Percentiles rank a stretch among this genome's conserved stretches.
phyloP scores from a whole-genome alignment of 2,329 filamentous ascomycete genomes.

The Fusarium hostae region DNA sequence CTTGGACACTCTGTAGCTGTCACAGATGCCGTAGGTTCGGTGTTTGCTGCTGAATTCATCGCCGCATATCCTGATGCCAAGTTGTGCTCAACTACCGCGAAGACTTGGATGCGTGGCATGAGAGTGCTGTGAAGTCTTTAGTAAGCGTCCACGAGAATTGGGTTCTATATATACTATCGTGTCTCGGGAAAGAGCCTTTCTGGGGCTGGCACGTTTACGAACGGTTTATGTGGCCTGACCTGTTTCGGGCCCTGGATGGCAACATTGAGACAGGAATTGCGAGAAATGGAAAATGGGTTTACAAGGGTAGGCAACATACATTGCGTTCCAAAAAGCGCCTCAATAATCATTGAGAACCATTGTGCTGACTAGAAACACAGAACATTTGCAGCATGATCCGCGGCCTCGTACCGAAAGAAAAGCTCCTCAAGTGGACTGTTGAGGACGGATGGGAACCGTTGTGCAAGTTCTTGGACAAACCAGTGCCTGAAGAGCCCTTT shows the following conservation, averaged over 20 bases:
- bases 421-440: constrained; percentile 20
- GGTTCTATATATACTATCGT: neutral
- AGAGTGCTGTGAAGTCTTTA: constrained; percentile 22
- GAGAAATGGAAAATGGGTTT: constrained; percentile 10
- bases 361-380: neutral
- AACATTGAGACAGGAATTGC: neutral
- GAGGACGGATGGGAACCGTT: constrained; percentile 21
- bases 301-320: neutral
- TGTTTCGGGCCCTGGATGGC: constrained; percentile 6
- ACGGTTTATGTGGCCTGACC: constrained; percentile 4
- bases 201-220: constrained; percentile 8
- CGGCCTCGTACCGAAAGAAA: neutral
- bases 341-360: neutral
- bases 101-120: constrained; percentile 29
- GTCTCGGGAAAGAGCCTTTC: neutral
- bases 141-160: constrained; percentile 12
- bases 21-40: constrained; percentile 24
- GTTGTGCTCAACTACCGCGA: constrained; percentile 25
- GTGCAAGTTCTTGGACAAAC: constrained; percentile 24
- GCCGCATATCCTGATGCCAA: constrained; percentile 30
- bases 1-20: constrained; percentile 25
- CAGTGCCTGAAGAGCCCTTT: constrained; percentile 8
- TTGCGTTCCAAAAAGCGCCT: fast-evolving
- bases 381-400: constrained; percentile 18
- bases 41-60: constrained; percentile 27